Conservation (phyloP, 495 filamentous ascomycete genomes). For the Chaetomium cochliodes region DNA sequence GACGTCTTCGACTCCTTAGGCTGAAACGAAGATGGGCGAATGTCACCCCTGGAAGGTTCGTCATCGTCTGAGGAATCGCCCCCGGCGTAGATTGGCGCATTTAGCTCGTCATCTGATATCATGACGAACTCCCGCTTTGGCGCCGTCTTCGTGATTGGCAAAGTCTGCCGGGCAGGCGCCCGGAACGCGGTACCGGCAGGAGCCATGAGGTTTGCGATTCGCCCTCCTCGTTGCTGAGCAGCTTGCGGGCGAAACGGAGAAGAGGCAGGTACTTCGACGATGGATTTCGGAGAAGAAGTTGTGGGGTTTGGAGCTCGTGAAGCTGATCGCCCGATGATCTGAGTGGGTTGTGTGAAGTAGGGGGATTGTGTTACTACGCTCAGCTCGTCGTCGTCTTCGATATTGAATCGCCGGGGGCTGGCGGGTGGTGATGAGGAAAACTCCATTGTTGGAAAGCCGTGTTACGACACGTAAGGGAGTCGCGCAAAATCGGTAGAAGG, state of each 20-base stretch:
- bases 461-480: not conserved
- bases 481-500: not conserved
- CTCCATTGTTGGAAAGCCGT: slow-evolving; percentile 16
- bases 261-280: slow-evolving; percentile 82
- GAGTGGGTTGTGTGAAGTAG: slow-evolving; percentile 65
- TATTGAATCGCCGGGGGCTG: slow-evolving; percentile 15
- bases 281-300: slow-evolving; percentile 47
- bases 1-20: slow-evolving; percentile 30
- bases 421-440: slow-evolving; percentile 26
- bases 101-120: slow-evolving; percentile 47
- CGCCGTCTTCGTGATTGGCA: slow-evolving; percentile 13
- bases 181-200: slow-evolving; percentile 74
- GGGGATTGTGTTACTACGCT: slow-evolving; percentile 34
- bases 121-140: slow-evolving; percentile 37
- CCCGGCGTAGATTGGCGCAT: slow-evolving; percentile 37
- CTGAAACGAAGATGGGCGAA: slow-evolving; percentile 66
- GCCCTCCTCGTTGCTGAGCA: slow-evolving; percentile 29
- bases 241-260: slow-evolving; percentile 57
- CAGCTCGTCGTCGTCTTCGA: slow-evolving; percentile 30
- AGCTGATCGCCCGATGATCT: slow-evolving; percentile 49
- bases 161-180: slow-evolving; percentile 40
- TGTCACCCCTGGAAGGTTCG: slow-evolving; percentile 55
- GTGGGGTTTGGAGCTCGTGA: slow-evolving; percentile 23
- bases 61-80: slow-evolving; percentile 48
- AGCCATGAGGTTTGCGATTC: slow-evolving; percentile 63